Percentiles rank a stretch among this genome's conserved stretches.
These are phyloP conservation scores for Phytophthora rubi DNA, from an alignment of 352 stramenopile genomes.

Conservation along the genomic window DNA sequence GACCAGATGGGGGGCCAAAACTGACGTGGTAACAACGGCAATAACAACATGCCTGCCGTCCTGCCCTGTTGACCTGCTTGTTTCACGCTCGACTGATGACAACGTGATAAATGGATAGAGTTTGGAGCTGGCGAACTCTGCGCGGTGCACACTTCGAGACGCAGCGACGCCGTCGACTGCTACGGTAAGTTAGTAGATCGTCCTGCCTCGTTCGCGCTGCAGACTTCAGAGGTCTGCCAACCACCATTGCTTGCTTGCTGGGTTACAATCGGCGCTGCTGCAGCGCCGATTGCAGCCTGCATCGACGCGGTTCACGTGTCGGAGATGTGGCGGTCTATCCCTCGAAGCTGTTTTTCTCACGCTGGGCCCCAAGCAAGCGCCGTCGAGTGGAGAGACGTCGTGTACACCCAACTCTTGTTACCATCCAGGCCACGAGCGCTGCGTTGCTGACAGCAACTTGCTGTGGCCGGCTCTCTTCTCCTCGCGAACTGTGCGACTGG, in stretches of 20 bases:
- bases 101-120: background rate
- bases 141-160: background rate
- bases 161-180: background rate
- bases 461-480: background rate
- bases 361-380: background rate
- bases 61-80: slow-evolving; percentile 1
- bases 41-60: slow-evolving; percentile 2
- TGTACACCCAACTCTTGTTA: background rate
- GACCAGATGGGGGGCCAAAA: slow-evolving; percentile 14
- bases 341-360: slow-evolving; percentile 1
- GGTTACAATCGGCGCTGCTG: background rate
- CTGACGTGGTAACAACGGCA: slow-evolving; percentile 5
- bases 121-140: background rate
- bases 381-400: background rate
- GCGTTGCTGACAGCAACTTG: background rate
- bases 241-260: background rate
- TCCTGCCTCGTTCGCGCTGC: background rate
- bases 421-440: background rate
- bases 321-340: background rate
- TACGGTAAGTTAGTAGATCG: background rate
- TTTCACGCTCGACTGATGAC: slow-evolving; percentile 14
- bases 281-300: background rate
- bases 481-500: background rate
- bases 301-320: slow-evolving; percentile 1
- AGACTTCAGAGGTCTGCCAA: background rate